Conservation (phyloP, 2,329 filamentous ascomycete species). For the Nakataea oryzae region DNA sequence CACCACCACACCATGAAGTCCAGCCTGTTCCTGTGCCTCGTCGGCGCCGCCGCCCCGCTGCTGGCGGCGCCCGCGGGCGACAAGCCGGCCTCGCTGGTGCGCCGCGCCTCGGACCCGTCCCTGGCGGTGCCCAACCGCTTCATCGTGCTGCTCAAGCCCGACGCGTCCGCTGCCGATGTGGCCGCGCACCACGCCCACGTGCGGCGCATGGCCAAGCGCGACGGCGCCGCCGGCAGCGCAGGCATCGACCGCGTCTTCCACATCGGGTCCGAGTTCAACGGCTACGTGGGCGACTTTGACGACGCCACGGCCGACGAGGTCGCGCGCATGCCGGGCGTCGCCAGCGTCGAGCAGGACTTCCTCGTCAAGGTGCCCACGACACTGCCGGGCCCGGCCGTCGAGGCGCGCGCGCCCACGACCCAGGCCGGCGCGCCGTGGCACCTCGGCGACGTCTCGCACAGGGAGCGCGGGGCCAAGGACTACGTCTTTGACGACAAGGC, state of each 20-base stretch:
- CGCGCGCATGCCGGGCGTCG: slow-evolving; percentile 22
- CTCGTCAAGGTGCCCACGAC: slow-evolving; percentile 15
- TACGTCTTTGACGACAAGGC: slow-evolving; percentile 44
- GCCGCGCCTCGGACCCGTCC: background rate
- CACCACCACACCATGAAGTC: no score
- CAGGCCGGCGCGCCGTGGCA: slow-evolving; percentile 44
- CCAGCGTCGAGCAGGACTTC: slow-evolving; percentile 31
- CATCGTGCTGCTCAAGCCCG: slow-evolving; percentile 33
- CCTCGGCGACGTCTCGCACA: slow-evolving; percentile 42
- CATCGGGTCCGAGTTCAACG: slow-evolving; percentile 22
- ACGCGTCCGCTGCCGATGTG: slow-evolving; percentile 17
- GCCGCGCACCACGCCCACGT: slow-evolving; percentile 20
- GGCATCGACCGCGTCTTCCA: slow-evolving; percentile 21
- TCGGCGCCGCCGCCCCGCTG: background rate
- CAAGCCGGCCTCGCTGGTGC: background rate
- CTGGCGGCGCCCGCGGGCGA: background rate
- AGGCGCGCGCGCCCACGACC: slow-evolving; percentile 24
- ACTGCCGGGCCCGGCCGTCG: slow-evolving; percentile 25
- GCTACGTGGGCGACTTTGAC: slow-evolving; percentile 32
- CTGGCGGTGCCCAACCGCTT: slow-evolving; percentile 26
- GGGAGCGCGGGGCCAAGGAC: slow-evolving; percentile 17
- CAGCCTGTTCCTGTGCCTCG: background rate
- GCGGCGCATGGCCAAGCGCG: slow-evolving; percentile 11
- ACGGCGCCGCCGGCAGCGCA: slow-evolving; percentile 7
- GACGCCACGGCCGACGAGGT: slow-evolving; percentile 26